phyloP scores from a whole-genome alignment of 306 rosid genomes.

The Glycine latifolia region DNA sequence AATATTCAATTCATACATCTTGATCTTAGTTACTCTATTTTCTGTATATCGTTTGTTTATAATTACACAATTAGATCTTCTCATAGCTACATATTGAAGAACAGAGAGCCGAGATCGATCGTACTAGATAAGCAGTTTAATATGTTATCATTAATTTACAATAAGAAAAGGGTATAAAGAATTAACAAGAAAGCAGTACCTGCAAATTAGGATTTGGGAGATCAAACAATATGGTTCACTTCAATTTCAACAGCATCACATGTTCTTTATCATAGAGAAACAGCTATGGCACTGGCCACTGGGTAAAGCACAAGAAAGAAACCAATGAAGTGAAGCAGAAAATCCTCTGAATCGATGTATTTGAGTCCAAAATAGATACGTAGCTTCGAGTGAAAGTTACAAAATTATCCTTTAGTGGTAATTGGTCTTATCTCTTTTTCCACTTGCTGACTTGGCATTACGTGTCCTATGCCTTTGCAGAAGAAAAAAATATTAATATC shows the following conservation, averaged over 20 bases:
- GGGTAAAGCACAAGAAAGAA: background rate
- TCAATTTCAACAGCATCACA: background rate
- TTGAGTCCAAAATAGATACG: background rate
- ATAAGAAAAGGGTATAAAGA: too few relatives aligned
- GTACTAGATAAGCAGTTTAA: too few relatives aligned
- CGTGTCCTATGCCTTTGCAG: background rate
- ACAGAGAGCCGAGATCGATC: too few relatives aligned
- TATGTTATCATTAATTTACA: too few relatives aligned
- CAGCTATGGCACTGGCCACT: too few relatives aligned
- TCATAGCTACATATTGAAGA: too few relatives aligned
- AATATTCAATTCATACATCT: too few relatives aligned
- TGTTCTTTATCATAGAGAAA: too few relatives aligned
- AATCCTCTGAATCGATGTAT: background rate
- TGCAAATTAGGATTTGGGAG: background rate
- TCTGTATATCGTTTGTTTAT: too few relatives aligned
- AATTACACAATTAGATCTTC: too few relatives aligned
- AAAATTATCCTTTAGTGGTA: background rate
- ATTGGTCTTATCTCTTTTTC: background rate
- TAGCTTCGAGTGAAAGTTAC: background rate
- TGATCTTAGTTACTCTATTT: too few relatives aligned
- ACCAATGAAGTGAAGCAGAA: background rate
- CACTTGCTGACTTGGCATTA: background rate
- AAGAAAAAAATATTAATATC: background rate
- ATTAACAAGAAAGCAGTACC: constrained; percentile 29
- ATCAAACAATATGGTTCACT: background rate